Percentiles rank a stretch among this genome's conserved stretches.
Conservation (phyloP, 2,329 filamentous ascomycete species). For the Exophiala oligosperma region DNA sequence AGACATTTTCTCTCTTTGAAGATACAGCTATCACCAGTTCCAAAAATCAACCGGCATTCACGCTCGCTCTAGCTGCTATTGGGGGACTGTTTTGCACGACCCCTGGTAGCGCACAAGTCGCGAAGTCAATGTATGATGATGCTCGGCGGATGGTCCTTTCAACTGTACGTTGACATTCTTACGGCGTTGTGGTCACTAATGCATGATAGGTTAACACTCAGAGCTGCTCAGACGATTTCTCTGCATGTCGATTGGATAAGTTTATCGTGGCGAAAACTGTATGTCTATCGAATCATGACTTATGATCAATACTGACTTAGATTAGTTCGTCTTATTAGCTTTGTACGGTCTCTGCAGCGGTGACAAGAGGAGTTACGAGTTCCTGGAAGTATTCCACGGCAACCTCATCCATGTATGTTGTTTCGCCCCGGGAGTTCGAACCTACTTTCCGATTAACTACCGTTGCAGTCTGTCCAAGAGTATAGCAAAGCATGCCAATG, state of each 20-base stretch:
- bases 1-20: neutral
- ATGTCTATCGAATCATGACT: neutral
- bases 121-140: constrained; percentile 18
- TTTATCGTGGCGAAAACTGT: constrained; percentile 7
- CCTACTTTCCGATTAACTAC: neutral
- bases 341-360: constrained; percentile 14
- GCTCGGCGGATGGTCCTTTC: constrained; percentile 9
- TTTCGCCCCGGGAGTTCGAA: neutral
- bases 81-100: constrained; percentile 15
- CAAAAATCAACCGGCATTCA: neutral
- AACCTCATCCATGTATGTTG: constrained; percentile 8
- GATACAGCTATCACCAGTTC: neutral
- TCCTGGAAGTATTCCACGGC: constrained; percentile 14
- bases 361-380: constrained; percentile 20
- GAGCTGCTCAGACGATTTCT: neutral
- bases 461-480: constrained; percentile 12
- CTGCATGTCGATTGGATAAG: neutral
- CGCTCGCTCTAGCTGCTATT: constrained; percentile 14
- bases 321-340: neutral
- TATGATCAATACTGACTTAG: neutral
- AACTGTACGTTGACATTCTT: neutral
- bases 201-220: neutral
- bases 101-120: constrained; percentile 14
- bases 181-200: neutral
- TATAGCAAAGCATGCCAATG: constrained; percentile 5